A percentile compares a stretch with the other conserved stretches of the same genome.
phyloP scores from a whole-genome alignment of 768 basidiomycete species.

The Agaricus bisporus region DNA sequence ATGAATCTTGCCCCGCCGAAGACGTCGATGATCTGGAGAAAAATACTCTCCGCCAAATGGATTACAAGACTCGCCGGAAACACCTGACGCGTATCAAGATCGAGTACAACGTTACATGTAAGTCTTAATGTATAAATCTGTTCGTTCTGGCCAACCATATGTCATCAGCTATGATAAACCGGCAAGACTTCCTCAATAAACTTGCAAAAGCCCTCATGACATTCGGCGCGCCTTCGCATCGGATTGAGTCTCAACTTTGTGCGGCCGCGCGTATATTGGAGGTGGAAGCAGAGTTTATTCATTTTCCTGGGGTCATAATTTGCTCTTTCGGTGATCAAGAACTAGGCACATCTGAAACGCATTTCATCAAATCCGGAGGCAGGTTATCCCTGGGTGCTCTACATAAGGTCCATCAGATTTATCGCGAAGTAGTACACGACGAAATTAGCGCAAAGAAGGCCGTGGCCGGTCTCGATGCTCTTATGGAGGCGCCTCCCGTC shows the following conservation, averaged over 20 bases:
- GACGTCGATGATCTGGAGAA: slow-evolving; percentile 60
- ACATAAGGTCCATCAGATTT: slow-evolving; percentile 79
- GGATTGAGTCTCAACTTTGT: slow-evolving; percentile 87
- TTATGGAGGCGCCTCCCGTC: slow-evolving; percentile 60
- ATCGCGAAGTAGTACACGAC: slow-evolving; percentile 87
- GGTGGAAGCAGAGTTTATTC: slow-evolving; percentile 87
- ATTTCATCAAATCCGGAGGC: slow-evolving; percentile 78
- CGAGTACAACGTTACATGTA: slow-evolving; percentile 72
- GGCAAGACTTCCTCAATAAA: slow-evolving; percentile 83
- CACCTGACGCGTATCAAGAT: slow-evolving; percentile 59
- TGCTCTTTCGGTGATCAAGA: slow-evolving; percentile 87
- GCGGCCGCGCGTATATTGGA: slow-evolving; percentile 87
- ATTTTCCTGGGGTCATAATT: slow-evolving; percentile 76
- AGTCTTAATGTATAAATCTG: slow-evolving; percentile 12
- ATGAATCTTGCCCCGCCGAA: slow-evolving; percentile 43
- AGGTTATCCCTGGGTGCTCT: slow-evolving; percentile 79
- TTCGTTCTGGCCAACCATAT: slow-evolving; percentile 7
- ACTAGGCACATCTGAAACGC: slow-evolving; percentile 83
- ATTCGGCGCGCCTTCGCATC: slow-evolving; percentile 89
- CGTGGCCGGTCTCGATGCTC: slow-evolving; percentile 49
- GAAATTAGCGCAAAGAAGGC: slow-evolving; percentile 82
- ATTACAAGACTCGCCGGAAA: slow-evolving; percentile 62
- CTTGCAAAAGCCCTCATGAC: slow-evolving; percentile 85
- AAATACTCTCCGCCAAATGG: slow-evolving; percentile 56
- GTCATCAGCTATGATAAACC: slow-evolving; percentile 58